These are phyloP conservation scores for Penicillium sp. DNA, from an alignment of 2,329 filamentous ascomycete species.

Conservation along the genomic window DNA sequence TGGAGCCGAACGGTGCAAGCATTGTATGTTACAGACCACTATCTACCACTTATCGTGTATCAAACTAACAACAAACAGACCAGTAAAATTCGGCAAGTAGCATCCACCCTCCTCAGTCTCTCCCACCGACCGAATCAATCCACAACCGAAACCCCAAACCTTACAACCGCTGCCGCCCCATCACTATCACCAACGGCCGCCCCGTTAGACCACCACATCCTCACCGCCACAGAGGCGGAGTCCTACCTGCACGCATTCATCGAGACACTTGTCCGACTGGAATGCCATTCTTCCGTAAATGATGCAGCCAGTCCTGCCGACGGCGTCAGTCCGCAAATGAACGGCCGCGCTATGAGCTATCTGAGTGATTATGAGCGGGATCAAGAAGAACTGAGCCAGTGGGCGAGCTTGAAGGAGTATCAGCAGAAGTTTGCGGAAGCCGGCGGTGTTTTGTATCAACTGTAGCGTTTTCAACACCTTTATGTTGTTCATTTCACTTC, in stretches of 20 bases:
- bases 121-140: constrained; percentile 51
- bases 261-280: constrained; percentile 70
- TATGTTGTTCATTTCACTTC: neutral
- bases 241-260: constrained; percentile 70
- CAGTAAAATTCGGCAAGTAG: constrained; percentile 80
- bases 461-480: constrained; percentile 16
- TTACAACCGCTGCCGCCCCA: constrained; percentile 42
- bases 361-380: constrained; percentile 58
- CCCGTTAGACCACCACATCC: constrained; percentile 26
- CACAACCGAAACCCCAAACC: constrained; percentile 12
- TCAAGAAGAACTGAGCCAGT: constrained; percentile 71
- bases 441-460: constrained; percentile 49
- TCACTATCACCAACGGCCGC: constrained; percentile 64
- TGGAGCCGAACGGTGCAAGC: constrained; percentile 69
- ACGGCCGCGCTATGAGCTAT: constrained; percentile 37
- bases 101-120: constrained; percentile 70
- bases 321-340: constrained; percentile 43
- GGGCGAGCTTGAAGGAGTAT: constrained; percentile 76
- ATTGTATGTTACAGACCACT: constrained; percentile 51
- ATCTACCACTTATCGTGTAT: neutral
- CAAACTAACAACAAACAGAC: constrained; percentile 48
- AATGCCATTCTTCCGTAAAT: constrained; percentile 52
- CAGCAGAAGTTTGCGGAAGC: constrained; percentile 69
- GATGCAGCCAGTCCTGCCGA: constrained; percentile 32
- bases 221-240: constrained; percentile 57